These are phyloP conservation scores for Larix sibirica DNA, from an alignment of 83 land plant species.

Conservation along the genomic window DNA sequence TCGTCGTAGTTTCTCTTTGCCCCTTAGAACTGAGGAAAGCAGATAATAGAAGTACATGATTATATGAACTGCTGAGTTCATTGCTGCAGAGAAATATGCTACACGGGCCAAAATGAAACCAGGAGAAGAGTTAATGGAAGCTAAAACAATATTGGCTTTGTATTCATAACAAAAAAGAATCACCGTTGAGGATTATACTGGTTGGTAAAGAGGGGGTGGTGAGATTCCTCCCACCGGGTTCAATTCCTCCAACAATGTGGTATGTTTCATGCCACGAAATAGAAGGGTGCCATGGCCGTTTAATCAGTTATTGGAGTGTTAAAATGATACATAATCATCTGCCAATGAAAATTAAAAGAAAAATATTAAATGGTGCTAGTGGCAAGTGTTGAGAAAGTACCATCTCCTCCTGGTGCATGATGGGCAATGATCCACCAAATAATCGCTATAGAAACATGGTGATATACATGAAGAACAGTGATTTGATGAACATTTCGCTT, in stretches of 20 bases:
- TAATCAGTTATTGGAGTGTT: neutral
- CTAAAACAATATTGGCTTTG: too few relatives aligned
- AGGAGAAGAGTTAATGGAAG: too few relatives aligned
- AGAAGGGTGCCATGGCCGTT: too few relatives aligned
- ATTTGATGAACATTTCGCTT: slow-evolving; percentile 40
- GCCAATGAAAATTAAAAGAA: neutral
- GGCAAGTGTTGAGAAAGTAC: slow-evolving; percentile 7
- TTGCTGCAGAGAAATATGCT: slow-evolving; percentile 54
- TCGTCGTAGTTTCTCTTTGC: slow-evolving; percentile 25
- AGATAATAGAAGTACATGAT: slow-evolving; percentile 49
- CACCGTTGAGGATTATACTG: too few relatives aligned
- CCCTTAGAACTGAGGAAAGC: slow-evolving; percentile 36
- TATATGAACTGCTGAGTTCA: slow-evolving; percentile 53
- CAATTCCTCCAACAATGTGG: too few relatives aligned
- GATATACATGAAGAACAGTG: slow-evolving; percentile 44
- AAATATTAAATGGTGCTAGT: too few relatives aligned
- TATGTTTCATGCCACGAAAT: too few relatives aligned
- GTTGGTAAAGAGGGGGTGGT: too few relatives aligned
- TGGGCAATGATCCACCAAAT: slow-evolving; percentile 54
- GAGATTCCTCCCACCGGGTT: too few relatives aligned
- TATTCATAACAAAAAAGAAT: too few relatives aligned
- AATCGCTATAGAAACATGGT: slow-evolving; percentile 40
- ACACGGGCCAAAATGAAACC: slow-evolving; percentile 4
- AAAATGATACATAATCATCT: neutral
- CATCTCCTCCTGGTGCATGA: slow-evolving; percentile 57